These are phyloP conservation scores for Scenedesmus sp. DNA, from an alignment of 163 green algal species.

Conservation along the genomic window DNA sequence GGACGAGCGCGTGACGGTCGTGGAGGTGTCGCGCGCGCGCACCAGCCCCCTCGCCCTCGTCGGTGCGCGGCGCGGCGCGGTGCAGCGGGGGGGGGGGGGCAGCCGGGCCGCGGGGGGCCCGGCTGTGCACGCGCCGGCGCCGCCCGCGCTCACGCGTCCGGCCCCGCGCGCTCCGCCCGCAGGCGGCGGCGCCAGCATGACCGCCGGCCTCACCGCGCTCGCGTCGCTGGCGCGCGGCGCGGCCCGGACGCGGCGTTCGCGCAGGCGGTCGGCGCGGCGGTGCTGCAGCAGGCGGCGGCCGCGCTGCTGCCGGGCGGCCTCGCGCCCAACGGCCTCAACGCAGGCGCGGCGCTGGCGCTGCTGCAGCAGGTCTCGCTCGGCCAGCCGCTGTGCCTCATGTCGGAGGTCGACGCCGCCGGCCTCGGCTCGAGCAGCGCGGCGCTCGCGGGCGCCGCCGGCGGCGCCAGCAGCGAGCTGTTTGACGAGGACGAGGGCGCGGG, in stretches of 20 bases:
- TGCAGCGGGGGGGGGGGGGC: no score
- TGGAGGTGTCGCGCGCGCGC: constrained; percentile 63
- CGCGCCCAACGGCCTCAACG: constrained; percentile 20
- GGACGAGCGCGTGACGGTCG: constrained; percentile 62
- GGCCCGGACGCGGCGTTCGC: neutral
- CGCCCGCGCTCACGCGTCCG: no score
- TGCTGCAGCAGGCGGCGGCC: constrained; percentile 38
- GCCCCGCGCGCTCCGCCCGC: neutral
- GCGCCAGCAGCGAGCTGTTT: constrained; percentile 8
- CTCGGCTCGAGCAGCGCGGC: neutral
- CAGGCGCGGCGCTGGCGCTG: constrained; percentile 14
- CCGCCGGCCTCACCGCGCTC: constrained; percentile 10
- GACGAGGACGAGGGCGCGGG: constrained; percentile 10
- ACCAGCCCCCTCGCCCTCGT: constrained; percentile 62
- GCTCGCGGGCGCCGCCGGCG: neutral
- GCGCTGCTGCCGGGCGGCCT: constrained; percentile 3
- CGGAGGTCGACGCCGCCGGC: constrained; percentile 19
- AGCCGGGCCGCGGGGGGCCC: neutral
- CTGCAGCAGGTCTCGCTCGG: constrained; percentile 30
- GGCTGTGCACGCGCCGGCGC: neutral
- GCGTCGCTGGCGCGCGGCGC: constrained; percentile 12
- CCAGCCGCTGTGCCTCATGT: constrained; percentile 31
- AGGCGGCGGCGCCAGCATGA: constrained; percentile 30
- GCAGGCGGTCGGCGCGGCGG: constrained; percentile 16
- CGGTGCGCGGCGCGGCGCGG: constrained; percentile 10